Base-by-base conservation (phyloP, 208 protist species). In the Wallacemonas sp. region DNA sequence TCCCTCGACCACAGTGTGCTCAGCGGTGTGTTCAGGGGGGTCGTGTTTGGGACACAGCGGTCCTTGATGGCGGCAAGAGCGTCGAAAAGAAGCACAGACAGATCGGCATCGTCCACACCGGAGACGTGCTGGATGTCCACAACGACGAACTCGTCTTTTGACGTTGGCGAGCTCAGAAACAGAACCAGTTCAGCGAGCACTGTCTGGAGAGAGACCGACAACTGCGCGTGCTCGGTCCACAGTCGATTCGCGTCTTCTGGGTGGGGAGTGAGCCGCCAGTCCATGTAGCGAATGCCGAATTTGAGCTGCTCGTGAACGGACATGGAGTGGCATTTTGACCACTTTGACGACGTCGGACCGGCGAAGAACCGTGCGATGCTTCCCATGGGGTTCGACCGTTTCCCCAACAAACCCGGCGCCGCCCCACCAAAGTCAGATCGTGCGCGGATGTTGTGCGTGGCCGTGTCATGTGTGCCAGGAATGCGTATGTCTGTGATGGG, bases 91-190 rank as follows among this genome's bases (percentile, higher is more conserved):
- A 42, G 26, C 3, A 33, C 24, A 29, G 63, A 48, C 29, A 63
- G 24, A 1, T 71, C 66, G 34, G 44, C 58, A 22, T 60, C 62
- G 0, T 54, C 46, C 30, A 58, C 34, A 5, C 66, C 19, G 27
- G 65, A 76, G 17, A 92, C 38, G 55, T 85, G 77, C 63, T 87
- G 75, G 17, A 92, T 78, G 63, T 89, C 78, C 0, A 89, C 33
- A 19, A 83, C 39, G 8, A 89, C 36, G 48, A 85, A 72, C 63
- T 83, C 72, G 29, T 83, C 60, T 1, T 30, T 60, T n/a, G 63
- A 71, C 2, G 17, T 27, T 2, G 54, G 46, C 21, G 36, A 39
- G 12, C 48, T 54, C 8, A 83, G 36, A 34, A 87, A 89, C 3
- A 36, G 44, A 26, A 62, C 19, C 5, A 85, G 55, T 39, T 69